Evolutionary conservation across 495 filamentous ascomycete genomes (phyloP).

Genomic region (Parmelia sp.): DNA sequence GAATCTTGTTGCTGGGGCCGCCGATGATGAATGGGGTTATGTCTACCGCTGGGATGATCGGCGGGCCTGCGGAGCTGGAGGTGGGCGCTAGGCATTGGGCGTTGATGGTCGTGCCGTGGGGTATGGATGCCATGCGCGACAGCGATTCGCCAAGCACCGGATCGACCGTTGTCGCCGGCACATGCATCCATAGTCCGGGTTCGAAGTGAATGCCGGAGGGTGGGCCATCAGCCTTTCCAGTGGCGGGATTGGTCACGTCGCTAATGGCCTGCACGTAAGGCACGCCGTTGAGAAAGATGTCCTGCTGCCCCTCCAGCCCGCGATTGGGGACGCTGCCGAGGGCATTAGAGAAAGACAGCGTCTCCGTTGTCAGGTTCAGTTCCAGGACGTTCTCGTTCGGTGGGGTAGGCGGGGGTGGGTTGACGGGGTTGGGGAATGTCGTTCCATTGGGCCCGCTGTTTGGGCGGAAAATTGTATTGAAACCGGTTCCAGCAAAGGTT

Average conservation of each 20-base stretch:
- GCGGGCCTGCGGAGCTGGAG: constrained; percentile 19
- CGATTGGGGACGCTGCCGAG: constrained; percentile 26
- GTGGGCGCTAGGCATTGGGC: constrained; percentile 26
- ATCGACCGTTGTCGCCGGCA: constrained; percentile 21
- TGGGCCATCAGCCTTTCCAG: constrained; percentile 23
- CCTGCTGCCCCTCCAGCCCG: constrained; percentile 18
- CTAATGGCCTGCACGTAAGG: constrained; percentile 24
- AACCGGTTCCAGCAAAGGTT: constrained; percentile 5
- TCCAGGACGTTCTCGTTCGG: constrained; percentile 24
- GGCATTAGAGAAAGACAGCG: constrained; percentile 16
- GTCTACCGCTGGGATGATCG: constrained; percentile 18
- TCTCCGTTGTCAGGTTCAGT: constrained; percentile 25
- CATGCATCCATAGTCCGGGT: constrained; percentile 27
- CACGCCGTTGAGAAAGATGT: constrained; percentile 25
- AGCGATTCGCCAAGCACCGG: constrained; percentile 16
- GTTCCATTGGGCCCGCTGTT: background rate
- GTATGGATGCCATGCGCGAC: constrained; percentile 32
- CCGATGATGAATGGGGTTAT: constrained; percentile 30
- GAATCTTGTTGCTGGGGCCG: background rate
- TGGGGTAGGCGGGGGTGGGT: too few species aligned
- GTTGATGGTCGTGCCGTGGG: constrained; percentile 35
- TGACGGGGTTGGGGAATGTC: constrained; percentile 10
- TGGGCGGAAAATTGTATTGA: constrained; percentile 10
- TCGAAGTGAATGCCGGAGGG: constrained; percentile 25
- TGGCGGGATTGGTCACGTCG: constrained; percentile 19